These are phyloP conservation scores for Berberis thunbergii DNA, from an alignment of 164 flowering plant species.

Conservation along the genomic window DNA sequence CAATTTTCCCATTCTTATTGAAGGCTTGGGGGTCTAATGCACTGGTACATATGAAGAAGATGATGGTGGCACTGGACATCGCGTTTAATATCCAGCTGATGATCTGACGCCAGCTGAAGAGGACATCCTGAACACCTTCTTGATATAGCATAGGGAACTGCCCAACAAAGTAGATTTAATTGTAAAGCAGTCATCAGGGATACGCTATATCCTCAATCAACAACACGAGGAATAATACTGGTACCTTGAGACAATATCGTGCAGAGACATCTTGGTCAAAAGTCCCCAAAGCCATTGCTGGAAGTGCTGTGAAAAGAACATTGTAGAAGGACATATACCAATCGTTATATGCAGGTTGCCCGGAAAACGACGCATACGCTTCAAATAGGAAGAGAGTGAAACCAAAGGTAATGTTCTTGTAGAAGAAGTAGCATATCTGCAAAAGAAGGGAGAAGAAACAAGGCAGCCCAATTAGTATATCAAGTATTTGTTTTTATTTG, in stretches of 20 bases:
- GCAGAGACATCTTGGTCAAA: constrained; percentile 97
- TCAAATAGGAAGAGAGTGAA: constrained; percentile 68
- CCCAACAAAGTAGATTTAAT: background rate
- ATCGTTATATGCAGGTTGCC: constrained; percentile 74
- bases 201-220: background rate
- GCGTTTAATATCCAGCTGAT: constrained; percentile 86
- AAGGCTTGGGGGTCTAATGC: constrained; percentile 57
- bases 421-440: constrained; percentile 99
- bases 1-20: constrained; percentile 54
- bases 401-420: constrained; percentile 83
- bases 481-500: background rate
- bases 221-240: background rate
- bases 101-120: constrained; percentile 84
- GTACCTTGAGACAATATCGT: constrained; percentile 73
- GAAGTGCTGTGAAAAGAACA: constrained; percentile 87
- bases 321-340: constrained; percentile 87
- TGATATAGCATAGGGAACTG: constrained; percentile 94
- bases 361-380: constrained; percentile 76
- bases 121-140: constrained; percentile 89
- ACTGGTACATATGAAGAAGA: constrained; percentile 66
- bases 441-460: constrained; percentile 19
- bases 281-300: constrained; percentile 75
- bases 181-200: background rate
- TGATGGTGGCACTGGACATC: constrained; percentile 37
- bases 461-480: background rate